A percentile compares a stretch with the other conserved stretches of the same genome.
Conservation (phyloP, 1,139 yeast genomes). For the Kurtzmaniella quercitrusa region DNA sequence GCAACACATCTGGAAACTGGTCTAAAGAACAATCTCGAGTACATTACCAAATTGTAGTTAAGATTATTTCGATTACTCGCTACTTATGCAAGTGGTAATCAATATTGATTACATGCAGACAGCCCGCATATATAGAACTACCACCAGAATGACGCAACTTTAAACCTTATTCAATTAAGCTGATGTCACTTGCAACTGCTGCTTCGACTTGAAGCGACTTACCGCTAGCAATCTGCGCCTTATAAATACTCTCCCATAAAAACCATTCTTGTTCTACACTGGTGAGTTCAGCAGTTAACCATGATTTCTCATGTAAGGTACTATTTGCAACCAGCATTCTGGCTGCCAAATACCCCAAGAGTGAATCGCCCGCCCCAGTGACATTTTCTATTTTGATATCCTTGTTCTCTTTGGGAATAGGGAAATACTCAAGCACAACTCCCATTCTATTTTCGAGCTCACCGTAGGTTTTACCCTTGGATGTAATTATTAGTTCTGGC, state of each 20-base stretch:
- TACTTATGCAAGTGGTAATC: neutral
- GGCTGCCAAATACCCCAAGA: constrained; percentile 48
- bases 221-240: constrained; percentile 56
- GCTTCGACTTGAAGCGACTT: constrained; percentile 31
- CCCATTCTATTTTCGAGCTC: constrained; percentile 32
- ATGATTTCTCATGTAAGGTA: constrained; percentile 11
- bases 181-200: constrained; percentile 21
- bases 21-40: neutral
- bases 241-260: constrained; percentile 32
- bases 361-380: constrained; percentile 74
- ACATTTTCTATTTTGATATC: constrained; percentile 42
- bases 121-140: neutral
- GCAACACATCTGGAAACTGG: neutral
- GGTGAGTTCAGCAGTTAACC: constrained; percentile 21
- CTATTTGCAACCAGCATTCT: constrained; percentile 18
- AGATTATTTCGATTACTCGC: neutral
- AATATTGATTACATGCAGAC: neutral
- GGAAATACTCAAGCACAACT: constrained; percentile 60
- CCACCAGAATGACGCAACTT: neutral
- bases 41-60: neutral
- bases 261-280: constrained; percentile 28
- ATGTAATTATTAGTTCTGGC: constrained; percentile 21
- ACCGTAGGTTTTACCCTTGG: constrained; percentile 16
- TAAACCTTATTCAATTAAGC: constrained; percentile 7
- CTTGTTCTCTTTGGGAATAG: constrained; percentile 38